phyloP scores from a whole-genome alignment of 139 green algal genomes.

The Ulvella scutata region DNA sequence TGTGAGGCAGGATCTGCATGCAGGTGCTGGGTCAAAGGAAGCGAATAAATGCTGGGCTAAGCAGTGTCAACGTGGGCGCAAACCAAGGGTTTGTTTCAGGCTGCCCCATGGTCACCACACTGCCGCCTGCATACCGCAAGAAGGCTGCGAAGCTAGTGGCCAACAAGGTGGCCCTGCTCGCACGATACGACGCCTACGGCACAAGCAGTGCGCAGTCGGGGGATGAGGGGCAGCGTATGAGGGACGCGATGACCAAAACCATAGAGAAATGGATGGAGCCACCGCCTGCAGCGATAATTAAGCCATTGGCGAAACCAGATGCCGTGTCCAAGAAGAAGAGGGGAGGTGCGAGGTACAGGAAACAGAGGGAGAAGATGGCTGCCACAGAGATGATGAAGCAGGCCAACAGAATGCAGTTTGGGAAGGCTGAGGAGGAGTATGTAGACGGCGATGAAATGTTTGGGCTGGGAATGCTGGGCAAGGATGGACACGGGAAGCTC shows the following conservation, averaged over 20 bases:
- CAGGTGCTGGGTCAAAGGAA: slow-evolving; percentile 67
- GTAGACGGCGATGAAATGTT: slow-evolving; percentile 75
- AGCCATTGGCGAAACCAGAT: slow-evolving; percentile 82
- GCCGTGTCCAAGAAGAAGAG: slow-evolving; percentile 67
- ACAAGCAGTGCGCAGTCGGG: background rate
- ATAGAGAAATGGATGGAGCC: slow-evolving; percentile 99
- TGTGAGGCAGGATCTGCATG: background rate
- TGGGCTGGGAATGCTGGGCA: slow-evolving; percentile 71
- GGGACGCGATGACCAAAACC: slow-evolving; percentile 70
- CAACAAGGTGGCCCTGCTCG: slow-evolving; percentile 82
- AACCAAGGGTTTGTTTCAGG: background rate
- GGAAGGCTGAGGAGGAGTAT: slow-evolving; percentile 82
- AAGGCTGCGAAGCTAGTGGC: slow-evolving; percentile 65
- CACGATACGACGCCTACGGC: slow-evolving; percentile 80
- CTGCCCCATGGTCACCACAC: background rate
- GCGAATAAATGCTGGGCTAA: background rate
- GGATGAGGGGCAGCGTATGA: slow-evolving; percentile 21
- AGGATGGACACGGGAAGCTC: slow-evolving; percentile 63
- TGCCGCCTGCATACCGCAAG: slow-evolving; percentile 50
- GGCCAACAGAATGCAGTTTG: slow-evolving; percentile 89
- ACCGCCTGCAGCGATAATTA: slow-evolving; percentile 51
- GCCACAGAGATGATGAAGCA: slow-evolving; percentile 61
- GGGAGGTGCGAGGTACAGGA: slow-evolving; percentile 67
- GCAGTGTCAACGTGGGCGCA: background rate
- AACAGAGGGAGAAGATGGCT: slow-evolving; percentile 80